Base-by-base conservation (phyloP, 176 grass and related monocot genomes). In the Oropetium thomaeum region DNA sequence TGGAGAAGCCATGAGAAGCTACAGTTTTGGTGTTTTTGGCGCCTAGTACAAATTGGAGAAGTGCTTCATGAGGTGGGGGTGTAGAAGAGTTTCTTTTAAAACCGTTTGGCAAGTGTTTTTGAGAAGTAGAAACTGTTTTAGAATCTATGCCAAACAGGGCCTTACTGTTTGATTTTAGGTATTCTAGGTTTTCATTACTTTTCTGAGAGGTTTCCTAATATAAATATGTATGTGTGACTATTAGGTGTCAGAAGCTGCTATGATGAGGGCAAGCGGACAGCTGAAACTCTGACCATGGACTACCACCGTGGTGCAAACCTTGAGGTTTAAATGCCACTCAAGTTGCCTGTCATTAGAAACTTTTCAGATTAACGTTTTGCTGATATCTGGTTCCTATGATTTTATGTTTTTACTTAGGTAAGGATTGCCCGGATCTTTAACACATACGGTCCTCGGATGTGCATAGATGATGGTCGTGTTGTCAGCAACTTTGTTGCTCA, bases 401-500 rank as follows among this genome's bases (percentile, higher is more conserved):
- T 19, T 69, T 43, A 3, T 64, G 12, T 45, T 55, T 68, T 0
- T 38, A 14, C 14, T 65, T 55, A 96, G 89, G 89, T 96, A 70
- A 96, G 92, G 41, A 96, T 92, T 79, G 86, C 89, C 74, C 73
- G 92, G 61, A 92, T 96, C 38, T 92, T 92, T 68, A 96, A 96
- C 83, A 92, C 92, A 45, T 96, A 96, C 8, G 84, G 89, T 20
- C 92, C 92, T 84, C 89, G 81, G 69, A 96, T 96, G 89, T 96
- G 92, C 81, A 96, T 96, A 2, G 89, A 96, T 82, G 92, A 96
- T 49, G 92, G 92, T 1, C 92, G 89, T 30, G 89, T 96, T 23
- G 92, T 96, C 83, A 96, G 92, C 71, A 96, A 96, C 62, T 96
- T 96, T 22, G 92, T 96, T 60, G 89, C 89, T 69, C 92, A 96